Evolutionary conservation across 2,329 filamentous ascomycete genomes (phyloP).

Genomic region (Stenocarpella maydis): DNA sequence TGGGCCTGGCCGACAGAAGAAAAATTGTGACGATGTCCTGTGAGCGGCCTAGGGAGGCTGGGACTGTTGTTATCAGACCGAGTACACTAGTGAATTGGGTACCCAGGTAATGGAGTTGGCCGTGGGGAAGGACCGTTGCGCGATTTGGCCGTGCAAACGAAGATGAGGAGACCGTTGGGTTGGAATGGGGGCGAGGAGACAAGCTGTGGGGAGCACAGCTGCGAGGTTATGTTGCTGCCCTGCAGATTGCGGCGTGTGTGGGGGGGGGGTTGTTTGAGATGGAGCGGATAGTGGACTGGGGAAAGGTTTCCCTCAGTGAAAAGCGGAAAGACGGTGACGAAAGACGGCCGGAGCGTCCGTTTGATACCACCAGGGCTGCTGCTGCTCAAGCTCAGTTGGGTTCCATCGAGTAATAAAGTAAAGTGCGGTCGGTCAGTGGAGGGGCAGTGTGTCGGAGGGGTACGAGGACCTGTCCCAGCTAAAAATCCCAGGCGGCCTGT

Average conservation of each 20-base stretch:
- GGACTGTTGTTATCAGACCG: slow-evolving; percentile 13
- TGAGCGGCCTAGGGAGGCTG: not conserved
- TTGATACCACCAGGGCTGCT: not conserved
- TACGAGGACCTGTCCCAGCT: not conserved
- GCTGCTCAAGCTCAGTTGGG: not conserved
- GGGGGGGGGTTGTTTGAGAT: too few relatives aligned
- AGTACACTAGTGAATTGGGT: not conserved
- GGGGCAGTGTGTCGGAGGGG: slow-evolving; percentile 12
- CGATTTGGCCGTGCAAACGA: slow-evolving; percentile 31
- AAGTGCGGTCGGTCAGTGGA: slow-evolving; percentile 8
- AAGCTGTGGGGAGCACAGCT: not conserved
- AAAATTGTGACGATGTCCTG: not conserved
- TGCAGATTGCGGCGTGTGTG: slow-evolving; percentile 9
- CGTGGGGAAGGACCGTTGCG: slow-evolving; percentile 19
- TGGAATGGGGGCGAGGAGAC: not conserved
- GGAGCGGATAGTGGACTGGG: slow-evolving; percentile 9
- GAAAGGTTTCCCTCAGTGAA: slow-evolving; percentile 18
- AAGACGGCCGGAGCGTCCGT: slow-evolving; percentile 17
- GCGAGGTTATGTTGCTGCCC: not conserved
- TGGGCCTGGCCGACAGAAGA: not conserved
- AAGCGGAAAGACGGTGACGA: slow-evolving; percentile 23
- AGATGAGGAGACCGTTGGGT: not conserved
- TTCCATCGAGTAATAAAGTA: not conserved
- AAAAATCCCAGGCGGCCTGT: not conserved
- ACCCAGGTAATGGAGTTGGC: not conserved